These are phyloP conservation scores for Linnemannia hyalina DNA, from an alignment of 192 early-diverging fungal genomes.

Conservation along the genomic window DNA sequence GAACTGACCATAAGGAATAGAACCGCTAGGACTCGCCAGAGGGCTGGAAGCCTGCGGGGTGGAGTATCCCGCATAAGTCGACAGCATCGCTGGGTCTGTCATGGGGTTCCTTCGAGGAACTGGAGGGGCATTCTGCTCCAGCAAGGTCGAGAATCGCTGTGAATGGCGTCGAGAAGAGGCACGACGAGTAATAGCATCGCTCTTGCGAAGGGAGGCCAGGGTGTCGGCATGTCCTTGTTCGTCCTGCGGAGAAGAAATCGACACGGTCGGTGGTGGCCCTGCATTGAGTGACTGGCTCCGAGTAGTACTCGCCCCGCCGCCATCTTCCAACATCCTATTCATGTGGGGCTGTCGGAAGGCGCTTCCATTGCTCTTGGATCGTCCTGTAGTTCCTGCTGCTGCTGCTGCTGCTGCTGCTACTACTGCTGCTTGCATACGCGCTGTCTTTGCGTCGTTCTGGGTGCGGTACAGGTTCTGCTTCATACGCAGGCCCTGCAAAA, in stretches of 20 bases:
- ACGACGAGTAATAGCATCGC: constrained; percentile 43
- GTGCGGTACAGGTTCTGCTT: constrained; percentile 56
- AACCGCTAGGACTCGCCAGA: neutral
- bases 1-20: neutral
- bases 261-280: constrained; percentile 13
- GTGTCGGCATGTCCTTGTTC: constrained; percentile 47
- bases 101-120: constrained; percentile 16
- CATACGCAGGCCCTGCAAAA: constrained; percentile 58
- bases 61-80: constrained; percentile 13
- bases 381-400: neutral
- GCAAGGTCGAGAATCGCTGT: constrained; percentile 31
- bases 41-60: neutral
- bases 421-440: neutral
- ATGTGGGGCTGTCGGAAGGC: neutral
- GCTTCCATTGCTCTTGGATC: constrained; percentile 22
- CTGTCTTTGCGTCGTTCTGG: neutral
- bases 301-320: neutral
- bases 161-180: constrained; percentile 52
- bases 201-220: constrained; percentile 51
- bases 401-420: neutral
- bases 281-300: constrained; percentile 10
- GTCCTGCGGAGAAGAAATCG: constrained; percentile 31
- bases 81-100: constrained; percentile 7
- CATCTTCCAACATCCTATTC: neutral
- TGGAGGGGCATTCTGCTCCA: constrained; percentile 29